Evolutionary conservation across 495 filamentous ascomycete genomes (phyloP).

Genomic region (Penicillium canariense): DNA sequence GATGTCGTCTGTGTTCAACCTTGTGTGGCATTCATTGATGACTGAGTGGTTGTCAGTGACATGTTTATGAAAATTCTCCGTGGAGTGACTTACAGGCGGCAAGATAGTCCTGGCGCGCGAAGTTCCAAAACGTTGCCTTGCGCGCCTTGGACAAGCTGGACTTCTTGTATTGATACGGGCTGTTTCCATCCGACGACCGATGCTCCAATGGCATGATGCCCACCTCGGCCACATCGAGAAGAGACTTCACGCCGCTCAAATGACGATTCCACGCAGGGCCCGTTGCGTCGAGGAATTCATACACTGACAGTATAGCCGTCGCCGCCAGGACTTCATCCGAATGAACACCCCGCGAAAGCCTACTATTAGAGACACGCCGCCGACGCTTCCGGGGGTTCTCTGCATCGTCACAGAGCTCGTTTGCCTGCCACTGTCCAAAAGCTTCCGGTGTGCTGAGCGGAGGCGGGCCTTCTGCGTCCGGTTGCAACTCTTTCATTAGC

Average conservation of each 20-base stretch:
- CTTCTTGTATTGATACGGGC: conserved; percentile 31
- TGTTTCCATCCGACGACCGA: conserved; percentile 37
- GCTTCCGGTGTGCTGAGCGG: conserved; percentile 35
- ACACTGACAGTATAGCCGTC: conserved; percentile 61
- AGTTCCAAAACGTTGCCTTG: conserved; percentile 63
- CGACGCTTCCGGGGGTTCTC: conserved; percentile 40
- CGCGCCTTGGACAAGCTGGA: conserved; percentile 52
- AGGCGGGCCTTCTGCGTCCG: conserved; percentile 38
- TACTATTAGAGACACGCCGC: conserved; percentile 38
- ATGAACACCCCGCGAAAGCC: conserved; percentile 41
- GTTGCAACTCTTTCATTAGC: conserved; percentile 56
- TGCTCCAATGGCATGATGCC: conserved; percentile 59
- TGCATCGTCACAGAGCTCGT: conserved; percentile 31
- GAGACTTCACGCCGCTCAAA: conserved; percentile 60
- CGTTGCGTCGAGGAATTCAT: conserved; percentile 62
- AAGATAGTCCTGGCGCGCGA: conserved; percentile 63
- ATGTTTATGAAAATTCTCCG: neutral
- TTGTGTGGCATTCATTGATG: conserved; percentile 59
- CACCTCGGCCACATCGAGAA: conserved; percentile 61
- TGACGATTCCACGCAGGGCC: conserved; percentile 62
- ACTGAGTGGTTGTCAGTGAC: conserved; percentile 34
- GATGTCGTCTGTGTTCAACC: conserved; percentile 60
- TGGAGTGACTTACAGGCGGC: conserved; percentile 53
- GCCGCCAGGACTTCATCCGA: conserved; percentile 62
- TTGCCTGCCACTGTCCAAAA: conserved; percentile 39